These are phyloP conservation scores for Paxillus involutus DNA, from an alignment of 768 basidiomycete genomes.

Conservation along the genomic window DNA sequence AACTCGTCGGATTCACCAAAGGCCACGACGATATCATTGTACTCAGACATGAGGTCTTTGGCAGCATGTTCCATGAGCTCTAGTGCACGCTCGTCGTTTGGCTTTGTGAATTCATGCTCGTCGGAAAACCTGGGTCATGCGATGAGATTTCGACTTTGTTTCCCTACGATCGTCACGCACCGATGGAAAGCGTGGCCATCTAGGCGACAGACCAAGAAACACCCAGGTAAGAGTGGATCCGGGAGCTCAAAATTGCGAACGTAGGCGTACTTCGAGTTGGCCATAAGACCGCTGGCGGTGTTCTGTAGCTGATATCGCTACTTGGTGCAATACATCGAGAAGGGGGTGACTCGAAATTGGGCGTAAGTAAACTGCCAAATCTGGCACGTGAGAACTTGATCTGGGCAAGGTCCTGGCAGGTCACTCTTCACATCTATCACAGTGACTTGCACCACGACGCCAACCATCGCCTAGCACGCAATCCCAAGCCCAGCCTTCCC, in stretches of 20 bases:
- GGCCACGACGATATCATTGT: conserved; percentile 79
- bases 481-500: too few species aligned
- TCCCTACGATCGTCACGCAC: conserved; percentile 39
- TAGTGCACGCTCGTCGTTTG: conserved; percentile 87
- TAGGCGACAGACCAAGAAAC: conserved; percentile 81
- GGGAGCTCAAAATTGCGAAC: conserved; percentile 88
- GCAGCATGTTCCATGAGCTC: conserved; percentile 93
- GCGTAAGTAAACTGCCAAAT: background rate
- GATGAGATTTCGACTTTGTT: background rate
- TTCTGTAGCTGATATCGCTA: background rate
- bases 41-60: conserved; percentile 73
- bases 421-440: conserved; percentile 20
- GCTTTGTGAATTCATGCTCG: conserved; percentile 79
- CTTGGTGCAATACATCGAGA: background rate
- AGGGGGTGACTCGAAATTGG: too few species aligned
- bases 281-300: conserved; percentile 54
- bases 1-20: conserved; percentile 99
- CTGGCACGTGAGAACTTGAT: background rate
- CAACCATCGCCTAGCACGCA: background rate
- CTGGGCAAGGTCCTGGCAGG: background rate
- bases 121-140: conserved; percentile 70
- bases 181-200: conserved; percentile 95
- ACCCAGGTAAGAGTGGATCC: conserved; percentile 80
- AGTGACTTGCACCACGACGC: conserved; percentile 7
- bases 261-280: conserved; percentile 90